Evolutionary conservation across 768 basidiomycete species (phyloP).

Genomic region (Lactifluus hygrophoroides): DNA sequence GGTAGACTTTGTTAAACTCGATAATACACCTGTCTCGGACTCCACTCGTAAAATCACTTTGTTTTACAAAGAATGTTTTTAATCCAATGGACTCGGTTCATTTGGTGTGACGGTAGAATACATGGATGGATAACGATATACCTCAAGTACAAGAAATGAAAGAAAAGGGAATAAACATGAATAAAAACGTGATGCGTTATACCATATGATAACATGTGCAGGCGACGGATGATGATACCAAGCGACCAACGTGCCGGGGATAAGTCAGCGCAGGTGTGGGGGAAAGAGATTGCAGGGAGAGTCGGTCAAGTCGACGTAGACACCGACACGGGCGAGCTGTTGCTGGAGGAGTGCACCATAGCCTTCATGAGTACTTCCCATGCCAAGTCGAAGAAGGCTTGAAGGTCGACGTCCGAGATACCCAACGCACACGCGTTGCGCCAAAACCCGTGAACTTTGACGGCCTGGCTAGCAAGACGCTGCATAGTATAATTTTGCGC

Average conservation of each 20-base stretch:
- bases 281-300: too few species aligned
- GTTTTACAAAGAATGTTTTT: background rate
- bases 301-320: background rate
- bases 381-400: slow-evolving; percentile 40
- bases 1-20: too few species aligned
- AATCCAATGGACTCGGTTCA: background rate
- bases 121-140: background rate
- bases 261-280: background rate
- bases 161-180: slow-evolving; percentile 11
- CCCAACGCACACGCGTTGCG: slow-evolving; percentile 42
- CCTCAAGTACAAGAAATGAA: slow-evolving; percentile 5
- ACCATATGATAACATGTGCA: background rate
- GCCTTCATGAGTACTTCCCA: slow-evolving; percentile 42
- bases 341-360: slow-evolving; percentile 26
- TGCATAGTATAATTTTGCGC: slow-evolving; percentile 25
- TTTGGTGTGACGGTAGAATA: background rate
- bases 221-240: background rate
- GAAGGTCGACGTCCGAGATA: slow-evolving; percentile 39
- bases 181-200: slow-evolving; percentile 1
- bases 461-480: slow-evolving; percentile 31
- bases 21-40: background rate
- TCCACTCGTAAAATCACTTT: background rate
- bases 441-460: slow-evolving; percentile 40
- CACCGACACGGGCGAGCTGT: background rate
- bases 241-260: background rate